Evolutionary conservation across 1,139 yeast species (phyloP), one percentile per base, ranked within the genome.

Genomic region (Geotrichum phurueaensis): DNA sequence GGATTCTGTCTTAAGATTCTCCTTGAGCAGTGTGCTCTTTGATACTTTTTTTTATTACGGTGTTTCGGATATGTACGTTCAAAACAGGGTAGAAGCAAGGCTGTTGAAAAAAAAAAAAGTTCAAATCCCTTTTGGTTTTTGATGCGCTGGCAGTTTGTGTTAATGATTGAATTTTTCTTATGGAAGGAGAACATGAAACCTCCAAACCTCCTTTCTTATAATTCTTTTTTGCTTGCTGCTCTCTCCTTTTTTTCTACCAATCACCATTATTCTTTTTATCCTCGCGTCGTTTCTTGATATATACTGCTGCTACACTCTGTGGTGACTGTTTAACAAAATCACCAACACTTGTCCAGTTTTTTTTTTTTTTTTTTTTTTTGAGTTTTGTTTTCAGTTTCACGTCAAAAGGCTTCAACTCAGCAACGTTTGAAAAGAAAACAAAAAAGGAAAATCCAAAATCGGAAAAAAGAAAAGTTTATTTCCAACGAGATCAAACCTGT

Each of bases 91-190:
- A 36, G 43, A 13, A 36, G 43, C 10, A 36, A 36, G 43, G 43
- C 43, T 36, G 43, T 15, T 36, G 18, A 36, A 33, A 33, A 33
- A 36, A 13, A 31, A 31, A 31, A 31, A 31, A 7, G 10, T 7
- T 36, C 18, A 36, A 15, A 12, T 36, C 18, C 18, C 43, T 36
- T 36, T 36, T 36, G 22, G 39, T 15, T 51, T 22, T 33, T 50
- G 58, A 56, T 56, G 58, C 25, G 58, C 58, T 56, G 58, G 58
- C 58, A 55, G 36, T 55, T 49, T 20, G n/a, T 33, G 18, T 5
- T 20, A 10, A 10, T 20, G 9, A 20, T 20, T 20, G 9, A 20
- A 7, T 51, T 51, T 39, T 39, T 43, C 10, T 39, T 54, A 5
- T 43, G 39, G 27, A 54, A n/a, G 15, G 15, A 13, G 12, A 36